Percentiles rank a stretch among this genome's conserved stretches.
Conservation (phyloP, 805 yeast species). For the Jamesozyma jinghongensis region DNA sequence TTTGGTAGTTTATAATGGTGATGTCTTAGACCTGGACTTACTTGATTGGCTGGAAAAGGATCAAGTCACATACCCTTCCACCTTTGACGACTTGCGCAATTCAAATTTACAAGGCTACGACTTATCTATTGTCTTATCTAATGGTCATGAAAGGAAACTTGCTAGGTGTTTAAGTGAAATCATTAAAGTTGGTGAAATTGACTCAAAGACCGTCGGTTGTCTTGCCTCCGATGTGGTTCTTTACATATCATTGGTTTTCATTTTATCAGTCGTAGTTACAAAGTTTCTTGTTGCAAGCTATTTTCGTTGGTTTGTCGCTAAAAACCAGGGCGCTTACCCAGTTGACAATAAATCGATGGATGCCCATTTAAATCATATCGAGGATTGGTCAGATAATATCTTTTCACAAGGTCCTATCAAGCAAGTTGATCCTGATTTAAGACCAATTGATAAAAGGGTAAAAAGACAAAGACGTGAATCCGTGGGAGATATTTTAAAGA, state of each 20-base stretch:
- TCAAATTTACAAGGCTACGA: slow-evolving; percentile 64
- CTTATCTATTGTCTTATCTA: slow-evolving; percentile 59
- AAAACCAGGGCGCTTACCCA: slow-evolving; percentile 68
- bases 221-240: slow-evolving; percentile 82
- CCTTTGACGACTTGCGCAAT: slow-evolving; percentile 54
- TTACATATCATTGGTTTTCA: slow-evolving; percentile 71
- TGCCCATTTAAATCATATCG: slow-evolving; percentile 58
- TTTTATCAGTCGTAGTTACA: slow-evolving; percentile 64
- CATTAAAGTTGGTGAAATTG: slow-evolving; percentile 80
- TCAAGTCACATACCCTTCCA: slow-evolving; percentile 62
- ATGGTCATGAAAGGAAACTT: slow-evolving; percentile 54
- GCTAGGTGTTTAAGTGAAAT: slow-evolving; percentile 83
- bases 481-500: slow-evolving; percentile 30
- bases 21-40: slow-evolving; percentile 72
- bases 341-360: slow-evolving; percentile 52
- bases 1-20: slow-evolving; percentile 81
- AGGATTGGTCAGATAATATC: slow-evolving; percentile 75
- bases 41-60: slow-evolving; percentile 64
- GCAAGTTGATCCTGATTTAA: slow-evolving; percentile 41
- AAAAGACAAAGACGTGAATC: slow-evolving; percentile 23
- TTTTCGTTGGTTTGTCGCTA: slow-evolving; percentile 75
- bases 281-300: slow-evolving; percentile 84
- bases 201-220: slow-evolving; percentile 86
- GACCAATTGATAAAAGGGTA: slow-evolving; percentile 38
- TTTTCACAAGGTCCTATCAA: slow-evolving; percentile 42